Base-by-base conservation (phyloP, 2,329 filamentous ascomycete species). In the Cadophora sp. region DNA sequence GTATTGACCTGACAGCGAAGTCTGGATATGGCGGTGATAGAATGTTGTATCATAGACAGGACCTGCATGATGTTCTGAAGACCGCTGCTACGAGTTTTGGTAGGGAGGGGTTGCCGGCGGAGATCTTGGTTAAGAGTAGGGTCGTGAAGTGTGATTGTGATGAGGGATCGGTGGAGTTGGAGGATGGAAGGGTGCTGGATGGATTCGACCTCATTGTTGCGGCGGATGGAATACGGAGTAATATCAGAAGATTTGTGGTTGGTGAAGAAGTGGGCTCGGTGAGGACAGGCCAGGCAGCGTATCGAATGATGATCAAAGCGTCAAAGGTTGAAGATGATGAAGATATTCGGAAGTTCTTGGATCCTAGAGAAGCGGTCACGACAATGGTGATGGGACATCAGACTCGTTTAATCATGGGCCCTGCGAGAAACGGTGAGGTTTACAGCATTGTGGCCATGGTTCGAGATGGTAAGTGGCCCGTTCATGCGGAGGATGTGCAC, bases 371-470 rank as follows among this genome's bases (percentile, higher is more conserved):
- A 4, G 76, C 81, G 0, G 78, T 77, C 62, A 84, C 83, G 1
- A 81, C 81, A 0, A 84, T 84, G 83, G 75, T 84, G 1, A 75
- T 84, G 66, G 82, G 79, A 0, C 79, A 83, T 34, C 76, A 80
- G 31, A 74, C 78, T 24, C 76, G 81, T 16, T 70, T 82, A n/a
- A 79, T 84, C 43, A 83, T 84, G 81, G 82, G 82, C 2, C 82
- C 82, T 1, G 81, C 79, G 0, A 74, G 83, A 6, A 74, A 79
- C 16, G 80, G 79, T 0, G 74, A 78, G 4, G 70, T 84, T 0
- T 83, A 80, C 68, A 80, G 82, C 46, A 77, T 85, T 46, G 80
- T 83, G 4, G 80, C 79, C 0, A 71, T 84, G 7, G 81, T 85
- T 0, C 82, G 82, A 0, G 81, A 84, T 71, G 79, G 80, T 22